Base-by-base conservation (phyloP, 2,329 filamentous ascomycete species). In the Lizonia empirigonia region DNA sequence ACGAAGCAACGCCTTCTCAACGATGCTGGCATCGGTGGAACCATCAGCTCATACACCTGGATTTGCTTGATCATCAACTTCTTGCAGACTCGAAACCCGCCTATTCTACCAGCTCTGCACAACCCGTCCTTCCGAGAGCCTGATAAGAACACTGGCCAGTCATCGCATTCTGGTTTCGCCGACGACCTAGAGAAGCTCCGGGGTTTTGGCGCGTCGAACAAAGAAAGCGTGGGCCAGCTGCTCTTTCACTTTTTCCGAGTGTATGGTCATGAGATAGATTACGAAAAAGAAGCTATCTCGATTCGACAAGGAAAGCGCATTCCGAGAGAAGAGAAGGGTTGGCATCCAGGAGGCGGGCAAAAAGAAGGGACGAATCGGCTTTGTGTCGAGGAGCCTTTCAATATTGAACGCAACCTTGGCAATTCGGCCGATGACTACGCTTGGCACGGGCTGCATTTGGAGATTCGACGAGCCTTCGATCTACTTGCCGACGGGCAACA, bases 51-150 rank as follows among this genome's bases (percentile, higher is more conserved):
- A 15, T 99, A 99, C 71, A 97, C 94, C 18, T 99, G 94, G 94
- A 97, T 97, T 70, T 99, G 94, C 74, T 85, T 99, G 81, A 96
- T 97, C 61, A 88, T 99, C 70, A 95, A 91, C 62, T 99, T 97
- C 68, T 82, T 99, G 20, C 94, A 99, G 75, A 88, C 91, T 42
- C 86, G 91, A 64, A 82, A 88, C 53, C 89, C 91, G 13, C 89
- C 93, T 0, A 84, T 99, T 46, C 76, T 99, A 18, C 94, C 94
- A 4, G 85, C 89, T 13, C 80, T 99, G 26, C 94, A 97, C 70
- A 87, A 91, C 67, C 81, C 84, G 18, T 80, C 84, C 4, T 82
- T 87, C 60, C 78, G 86, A 59, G 84, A 84, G 62, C 77, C 83
- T 44, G 76, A 82, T 8, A 80, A 82, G 16, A 76, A 83, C 29